Conservation (phyloP, 768 basidiomycete genomes). For the Tricholomella constricta region DNA sequence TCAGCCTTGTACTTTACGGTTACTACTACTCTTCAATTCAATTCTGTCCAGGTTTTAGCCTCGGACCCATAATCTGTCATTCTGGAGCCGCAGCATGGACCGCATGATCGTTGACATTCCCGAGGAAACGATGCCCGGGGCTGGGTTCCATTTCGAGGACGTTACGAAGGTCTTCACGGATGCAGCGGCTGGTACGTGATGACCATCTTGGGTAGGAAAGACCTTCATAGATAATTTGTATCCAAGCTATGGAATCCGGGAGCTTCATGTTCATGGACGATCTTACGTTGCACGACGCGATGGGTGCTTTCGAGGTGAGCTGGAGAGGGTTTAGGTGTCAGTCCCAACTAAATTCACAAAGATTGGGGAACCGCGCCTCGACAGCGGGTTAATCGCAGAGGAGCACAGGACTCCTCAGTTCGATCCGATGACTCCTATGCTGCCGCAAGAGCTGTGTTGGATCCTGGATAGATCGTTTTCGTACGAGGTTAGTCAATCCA, state of each 20-base stretch:
- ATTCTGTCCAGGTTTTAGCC: neutral
- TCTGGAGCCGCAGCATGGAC: constrained; percentile 9
- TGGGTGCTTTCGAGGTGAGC: constrained; percentile 88
- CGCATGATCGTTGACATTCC: constrained; percentile 12
- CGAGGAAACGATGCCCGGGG: constrained; percentile 49
- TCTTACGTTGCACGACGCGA: constrained; percentile 83
- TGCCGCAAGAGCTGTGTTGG: constrained; percentile 86
- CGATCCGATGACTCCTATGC: constrained; percentile 60
- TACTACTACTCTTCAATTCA: neutral
- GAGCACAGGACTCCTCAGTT: constrained; percentile 52
- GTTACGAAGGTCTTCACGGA: constrained; percentile 59
- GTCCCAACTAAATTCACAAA: constrained; percentile 32
- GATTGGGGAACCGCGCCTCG: constrained; percentile 91
- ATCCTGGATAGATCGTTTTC: constrained; percentile 77
- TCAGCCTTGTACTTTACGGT: neutral
- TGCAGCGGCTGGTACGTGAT: constrained; percentile 60
- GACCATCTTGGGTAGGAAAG: neutral
- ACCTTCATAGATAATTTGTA: neutral
- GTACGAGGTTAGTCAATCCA: constrained; percentile 63
- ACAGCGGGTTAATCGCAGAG: constrained; percentile 66
- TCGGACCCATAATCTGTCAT: neutral
- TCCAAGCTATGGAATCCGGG: constrained; percentile 61
- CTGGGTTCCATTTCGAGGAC: constrained; percentile 60
- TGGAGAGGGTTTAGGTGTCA: neutral
- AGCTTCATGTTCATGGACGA: constrained; percentile 66